Evolutionary conservation across 352 stramenopile genomes (phyloP), one percentile per base, ranked within the genome.

Genomic region (Globisporangium carolinianum): DNA sequence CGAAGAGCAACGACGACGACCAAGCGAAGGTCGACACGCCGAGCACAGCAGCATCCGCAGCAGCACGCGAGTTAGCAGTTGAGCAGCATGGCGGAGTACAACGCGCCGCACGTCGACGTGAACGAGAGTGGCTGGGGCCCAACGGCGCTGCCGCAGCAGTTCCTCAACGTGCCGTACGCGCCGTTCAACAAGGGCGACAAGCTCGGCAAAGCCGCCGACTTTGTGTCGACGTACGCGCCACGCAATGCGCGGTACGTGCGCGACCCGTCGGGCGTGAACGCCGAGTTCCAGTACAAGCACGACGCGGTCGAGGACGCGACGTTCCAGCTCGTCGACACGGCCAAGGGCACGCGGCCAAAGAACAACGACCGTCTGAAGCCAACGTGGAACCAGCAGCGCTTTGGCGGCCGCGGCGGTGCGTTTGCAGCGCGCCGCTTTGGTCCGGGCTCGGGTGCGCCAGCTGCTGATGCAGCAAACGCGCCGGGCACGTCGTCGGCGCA

Each of bases 181-280:
- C 93, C 94, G 4, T 99, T 99, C 71, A 96, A 96, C 61, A 97
- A 97, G 65, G 91, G 83, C 42, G 95, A 99, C 79, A 95, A 96
- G 64, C 74, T 98, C 9, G 94, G 94, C 32, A 93, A 96, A 48
- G 91, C 81, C 12, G 95, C 96, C 45, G 96, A 98, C 78, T 98
- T 98, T 58, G 79, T 88, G 36, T 88, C 76, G 38, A 91, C 80
- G 62, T 91, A 89, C 49, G 79, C 71, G 58, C 71, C 72, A 12
- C 76, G 79, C 53, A 74, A 72, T 52, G 65, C 60, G 32, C 76
- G 69, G 39, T 86, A 83, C 51, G 57, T 63, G n/a, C 74, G 85
- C 47, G 78, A 93, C 62, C 83, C 83, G 52, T 91, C 82, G 45
- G 86, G 89, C 47, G 75, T 91, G 57, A 97, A 98, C 68, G 68